Evolutionary conservation across 2,329 filamentous ascomycete species (phyloP), one percentile per base, ranked within the genome.

Genomic region (Furcasterigmium sp.): DNA sequence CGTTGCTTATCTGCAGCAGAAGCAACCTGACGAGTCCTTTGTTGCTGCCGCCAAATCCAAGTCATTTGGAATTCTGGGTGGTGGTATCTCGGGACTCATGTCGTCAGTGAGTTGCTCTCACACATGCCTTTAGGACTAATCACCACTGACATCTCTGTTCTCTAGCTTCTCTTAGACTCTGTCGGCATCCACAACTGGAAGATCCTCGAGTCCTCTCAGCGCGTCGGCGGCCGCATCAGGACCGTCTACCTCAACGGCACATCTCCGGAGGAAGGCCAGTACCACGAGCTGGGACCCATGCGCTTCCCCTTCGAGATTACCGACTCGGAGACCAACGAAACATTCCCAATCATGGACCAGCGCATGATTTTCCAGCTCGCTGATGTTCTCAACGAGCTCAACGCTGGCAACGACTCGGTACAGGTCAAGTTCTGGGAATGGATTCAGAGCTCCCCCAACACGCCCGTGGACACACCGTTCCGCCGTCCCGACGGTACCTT

Each of bases 141-240:
- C 8, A 13, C n/a, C n/a, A 15, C 38, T 40, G 9, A 40, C 38
- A 10, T 8, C 3, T 4, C 7, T 26, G 23, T 11, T 26, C 11
- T 18, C 34, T 20, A 56, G 42, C 51, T 68, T 10, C 57, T 71
- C 13, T 63, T 72, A 3, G 62, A 68, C 19, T 68, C 65, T 7
- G 64, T 69, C 3, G 67, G 68, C 1, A 58, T 72, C 13, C 61
- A 63, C 13, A 64, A 70, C 40, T 68, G 68, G 68, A 64, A 69
- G 37, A 65, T 72, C 1, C 52, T 67, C 3, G 69, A 72, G 48
- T 67, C 69, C 0, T 62, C 62, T 0, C 52, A 62, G 2, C 56
- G 66, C 4, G 44, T 70, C 2, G 69, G 69, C 1, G 69, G 69
- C 2, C 63, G 69, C 4, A 64, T 72, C 21, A 62, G 62, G 37